phyloP scores from a whole-genome alignment of 129 eudicot genomes.

The Scalesia atractyloides region DNA sequence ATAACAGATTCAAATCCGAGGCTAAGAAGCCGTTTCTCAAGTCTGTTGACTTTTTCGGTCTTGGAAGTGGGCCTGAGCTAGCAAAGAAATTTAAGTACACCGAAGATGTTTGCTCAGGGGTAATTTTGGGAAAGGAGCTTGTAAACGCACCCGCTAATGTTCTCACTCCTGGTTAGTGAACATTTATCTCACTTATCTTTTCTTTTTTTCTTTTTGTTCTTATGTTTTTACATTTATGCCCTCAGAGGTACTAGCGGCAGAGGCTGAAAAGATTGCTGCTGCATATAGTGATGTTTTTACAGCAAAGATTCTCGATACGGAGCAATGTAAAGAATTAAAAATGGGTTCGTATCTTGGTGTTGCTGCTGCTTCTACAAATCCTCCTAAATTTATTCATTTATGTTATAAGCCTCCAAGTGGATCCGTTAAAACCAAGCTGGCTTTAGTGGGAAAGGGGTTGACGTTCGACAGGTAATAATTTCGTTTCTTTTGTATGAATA shows the following conservation, averaged over 20 bases:
- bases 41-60: constrained; percentile 80
- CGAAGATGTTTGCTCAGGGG: constrained; percentile 69
- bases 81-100: constrained; percentile 77
- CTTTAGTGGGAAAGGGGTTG: constrained; percentile 93
- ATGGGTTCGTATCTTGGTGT: constrained; percentile 98
- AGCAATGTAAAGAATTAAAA: constrained; percentile 86
- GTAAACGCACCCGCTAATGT: constrained; percentile 98
- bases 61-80: constrained; percentile 85
- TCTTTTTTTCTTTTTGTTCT: neutral
- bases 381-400: constrained; percentile 91
- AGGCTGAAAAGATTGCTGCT: constrained; percentile 81
- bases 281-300: constrained; percentile 69
- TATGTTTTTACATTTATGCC: constrained; percentile 16
- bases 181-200: neutral
- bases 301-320: constrained; percentile 65
- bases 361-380: constrained; percentile 91
- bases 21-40: constrained; percentile 66
- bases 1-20: constrained; percentile 85
- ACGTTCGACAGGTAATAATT: constrained; percentile 83
- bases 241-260: constrained; percentile 78
- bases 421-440: constrained; percentile 69
- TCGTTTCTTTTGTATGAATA: constrained; percentile 12
- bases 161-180: constrained; percentile 83
- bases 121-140: constrained; percentile 81
- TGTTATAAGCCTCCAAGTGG: constrained; percentile 84